A percentile compares a stretch with the other conserved stretches of the same genome.
Conservation (phyloP, 106 monocot species). For the Agapanthus africanus region DNA sequence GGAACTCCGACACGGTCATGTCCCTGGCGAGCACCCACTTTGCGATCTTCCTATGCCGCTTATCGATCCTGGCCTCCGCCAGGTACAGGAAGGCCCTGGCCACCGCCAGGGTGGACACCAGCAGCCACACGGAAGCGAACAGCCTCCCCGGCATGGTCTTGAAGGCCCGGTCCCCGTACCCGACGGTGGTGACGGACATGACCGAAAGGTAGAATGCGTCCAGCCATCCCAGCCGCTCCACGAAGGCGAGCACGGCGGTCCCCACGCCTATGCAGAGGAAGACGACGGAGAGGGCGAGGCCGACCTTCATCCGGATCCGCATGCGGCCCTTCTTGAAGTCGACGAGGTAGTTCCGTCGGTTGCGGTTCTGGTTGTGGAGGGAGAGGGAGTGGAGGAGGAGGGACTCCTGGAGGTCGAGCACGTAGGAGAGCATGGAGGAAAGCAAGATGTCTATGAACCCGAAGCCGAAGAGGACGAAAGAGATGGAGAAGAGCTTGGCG, state of each 20-base stretch:
- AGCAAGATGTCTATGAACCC: constrained; percentile 92
- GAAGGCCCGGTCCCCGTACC: constrained; percentile 83
- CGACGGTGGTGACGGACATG: constrained; percentile 94
- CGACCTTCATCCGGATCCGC: constrained; percentile 77
- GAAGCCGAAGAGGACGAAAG: constrained; percentile 77
- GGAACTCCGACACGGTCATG: constrained; percentile 76
- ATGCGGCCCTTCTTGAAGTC: constrained; percentile 88
- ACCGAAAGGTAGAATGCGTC: constrained; percentile 81
- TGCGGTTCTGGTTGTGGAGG: neutral
- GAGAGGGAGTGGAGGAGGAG: constrained; percentile 43
- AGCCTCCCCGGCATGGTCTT: constrained; percentile 58
- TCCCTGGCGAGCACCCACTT: constrained; percentile 65
- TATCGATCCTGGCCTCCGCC: constrained; percentile 81
- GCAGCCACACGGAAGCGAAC: constrained; percentile 75
- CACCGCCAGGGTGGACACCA: constrained; percentile 78
- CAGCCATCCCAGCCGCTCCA: constrained; percentile 60
- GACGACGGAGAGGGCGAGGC: constrained; percentile 56
- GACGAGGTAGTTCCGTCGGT: constrained; percentile 33
- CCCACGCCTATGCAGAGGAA: constrained; percentile 61
- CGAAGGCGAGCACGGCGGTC: constrained; percentile 32
- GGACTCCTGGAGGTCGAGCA: constrained; percentile 71
- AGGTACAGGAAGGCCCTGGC: constrained; percentile 81
- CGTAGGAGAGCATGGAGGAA: constrained; percentile 71
- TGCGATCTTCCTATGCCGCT: constrained; percentile 67
- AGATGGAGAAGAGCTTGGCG: constrained; percentile 79